phyloP scores from a whole-genome alignment of 805 yeast genomes.

The Wickerhamomyces bisporus region DNA sequence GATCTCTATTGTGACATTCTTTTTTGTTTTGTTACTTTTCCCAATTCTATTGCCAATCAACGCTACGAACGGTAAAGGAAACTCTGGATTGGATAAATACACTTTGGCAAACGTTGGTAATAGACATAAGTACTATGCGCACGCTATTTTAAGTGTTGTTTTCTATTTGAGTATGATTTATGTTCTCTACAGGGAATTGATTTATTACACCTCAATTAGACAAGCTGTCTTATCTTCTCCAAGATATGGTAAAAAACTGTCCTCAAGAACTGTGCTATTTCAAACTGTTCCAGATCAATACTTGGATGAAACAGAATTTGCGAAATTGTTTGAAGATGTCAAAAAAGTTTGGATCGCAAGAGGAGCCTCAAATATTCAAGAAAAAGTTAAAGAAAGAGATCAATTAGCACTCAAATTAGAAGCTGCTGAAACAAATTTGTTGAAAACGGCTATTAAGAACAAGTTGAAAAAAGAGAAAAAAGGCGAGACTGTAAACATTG shows the following conservation, averaged over 20 bases:
- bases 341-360: conserved; percentile 78
- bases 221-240: conserved; percentile 79
- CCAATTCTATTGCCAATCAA: conserved; percentile 76
- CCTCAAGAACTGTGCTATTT: conserved; percentile 79
- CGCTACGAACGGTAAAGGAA: conserved; percentile 59
- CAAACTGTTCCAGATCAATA: conserved; percentile 77
- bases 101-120: conserved; percentile 71
- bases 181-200: conserved; percentile 76
- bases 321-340: conserved; percentile 77
- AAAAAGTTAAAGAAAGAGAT: conserved; percentile 55
- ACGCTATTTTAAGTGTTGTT: conserved; percentile 74
- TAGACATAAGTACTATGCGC: conserved; percentile 71
- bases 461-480: conserved; percentile 64
- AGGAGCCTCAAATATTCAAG: conserved; percentile 47
- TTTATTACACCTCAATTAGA: conserved; percentile 70
- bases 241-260: conserved; percentile 62
- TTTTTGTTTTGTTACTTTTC: conserved; percentile 51
- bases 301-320: conserved; percentile 66
- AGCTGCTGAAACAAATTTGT: conserved; percentile 50
- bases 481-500: conserved; percentile 39
- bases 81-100: conserved; percentile 66
- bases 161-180: conserved; percentile 68
- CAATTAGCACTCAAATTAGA: conserved; percentile 60
- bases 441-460: conserved; percentile 60
- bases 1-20: conserved; percentile 46